These are phyloP conservation scores for Candida parachauliodes DNA, from an alignment of 805 yeast species.

Conservation along the genomic window DNA sequence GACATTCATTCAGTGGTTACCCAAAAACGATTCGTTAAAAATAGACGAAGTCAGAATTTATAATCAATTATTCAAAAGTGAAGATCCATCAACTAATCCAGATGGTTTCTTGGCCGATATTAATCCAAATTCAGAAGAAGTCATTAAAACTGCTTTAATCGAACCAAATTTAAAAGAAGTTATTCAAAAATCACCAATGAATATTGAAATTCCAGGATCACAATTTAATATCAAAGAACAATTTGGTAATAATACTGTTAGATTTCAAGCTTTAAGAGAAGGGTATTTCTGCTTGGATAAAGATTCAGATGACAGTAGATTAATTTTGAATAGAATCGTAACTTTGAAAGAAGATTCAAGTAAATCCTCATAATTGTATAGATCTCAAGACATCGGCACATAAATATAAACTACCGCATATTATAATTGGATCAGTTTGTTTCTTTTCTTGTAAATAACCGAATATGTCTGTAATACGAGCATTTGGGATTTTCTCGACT, in stretches of 20 bases:
- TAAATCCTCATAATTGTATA: constrained; percentile 3
- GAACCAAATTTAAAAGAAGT: constrained; percentile 75
- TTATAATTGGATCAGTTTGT: constrained; percentile 28
- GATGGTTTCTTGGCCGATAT: constrained; percentile 86
- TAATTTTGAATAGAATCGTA: constrained; percentile 87
- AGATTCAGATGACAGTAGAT: constrained; percentile 58
- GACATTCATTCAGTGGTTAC: constrained; percentile 97
- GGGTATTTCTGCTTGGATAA: constrained; percentile 92
- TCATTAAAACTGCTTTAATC: constrained; percentile 61
- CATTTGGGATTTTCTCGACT: constrained; percentile 11
- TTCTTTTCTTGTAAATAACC: constrained; percentile 13
- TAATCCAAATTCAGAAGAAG: constrained; percentile 72
- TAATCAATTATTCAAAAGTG: constrained; percentile 83
- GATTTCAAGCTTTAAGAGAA: constrained; percentile 96
- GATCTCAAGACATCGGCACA: constrained; percentile 31
- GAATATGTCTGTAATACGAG: constrained; percentile 14
- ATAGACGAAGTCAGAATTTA: constrained; percentile 80
- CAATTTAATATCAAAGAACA: constrained; percentile 74
- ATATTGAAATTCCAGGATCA: constrained; percentile 51
- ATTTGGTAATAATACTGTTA: constrained; percentile 65
- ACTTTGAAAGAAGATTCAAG: constrained; percentile 66
- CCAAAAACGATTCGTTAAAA: constrained; percentile 54
- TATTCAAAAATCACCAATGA: constrained; percentile 70
- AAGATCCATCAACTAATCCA: constrained; percentile 85
- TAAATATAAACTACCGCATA: constrained; percentile 42